These are phyloP conservation scores for Fusarium proliferatum DNA, from an alignment of 2,329 filamentous ascomycete species.

Conservation along the genomic window DNA sequence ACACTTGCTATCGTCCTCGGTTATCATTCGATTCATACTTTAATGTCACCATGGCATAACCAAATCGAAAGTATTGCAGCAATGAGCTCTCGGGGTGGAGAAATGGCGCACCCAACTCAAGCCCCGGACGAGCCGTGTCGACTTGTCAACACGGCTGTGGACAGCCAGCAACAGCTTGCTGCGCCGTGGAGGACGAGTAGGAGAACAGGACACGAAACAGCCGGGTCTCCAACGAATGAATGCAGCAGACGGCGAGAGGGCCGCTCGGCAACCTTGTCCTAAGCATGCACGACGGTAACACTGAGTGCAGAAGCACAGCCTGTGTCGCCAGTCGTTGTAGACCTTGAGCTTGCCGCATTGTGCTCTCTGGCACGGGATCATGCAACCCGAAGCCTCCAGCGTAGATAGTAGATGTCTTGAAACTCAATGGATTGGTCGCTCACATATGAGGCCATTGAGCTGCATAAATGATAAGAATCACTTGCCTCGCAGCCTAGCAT, in stretches of 20 bases:
- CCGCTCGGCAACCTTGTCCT: constrained; percentile 35
- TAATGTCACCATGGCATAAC: constrained; percentile 24
- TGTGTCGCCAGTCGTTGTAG: constrained; percentile 30
- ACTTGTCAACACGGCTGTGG: constrained; percentile 42
- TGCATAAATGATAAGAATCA: constrained; percentile 24
- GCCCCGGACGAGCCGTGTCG: constrained; percentile 29
- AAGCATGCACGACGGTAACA: constrained; percentile 35
- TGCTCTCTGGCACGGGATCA: constrained; percentile 16
- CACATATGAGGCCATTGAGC: constrained; percentile 24
- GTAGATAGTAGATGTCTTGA: constrained; percentile 14
- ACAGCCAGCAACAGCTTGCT: constrained; percentile 23
- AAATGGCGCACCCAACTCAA: constrained; percentile 42
- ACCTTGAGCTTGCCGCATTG: constrained; percentile 27
- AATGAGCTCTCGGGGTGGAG: constrained; percentile 40
- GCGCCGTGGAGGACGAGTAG: constrained; percentile 21
- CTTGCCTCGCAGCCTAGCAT: constrained; percentile 20
- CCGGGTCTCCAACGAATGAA: constrained; percentile 28
- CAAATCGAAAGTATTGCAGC: constrained; percentile 34
- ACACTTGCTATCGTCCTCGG: not conserved
- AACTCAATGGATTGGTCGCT: constrained; percentile 14
- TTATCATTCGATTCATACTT: not conserved
- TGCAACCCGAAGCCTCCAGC: constrained; percentile 8
- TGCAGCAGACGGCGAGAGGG: constrained; percentile 20
- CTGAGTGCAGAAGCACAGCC: constrained; percentile 33
- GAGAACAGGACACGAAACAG: constrained; percentile 33